Evolutionary conservation across 2,329 filamentous ascomycete genomes (phyloP).

Genomic region (Nemania diffusa): DNA sequence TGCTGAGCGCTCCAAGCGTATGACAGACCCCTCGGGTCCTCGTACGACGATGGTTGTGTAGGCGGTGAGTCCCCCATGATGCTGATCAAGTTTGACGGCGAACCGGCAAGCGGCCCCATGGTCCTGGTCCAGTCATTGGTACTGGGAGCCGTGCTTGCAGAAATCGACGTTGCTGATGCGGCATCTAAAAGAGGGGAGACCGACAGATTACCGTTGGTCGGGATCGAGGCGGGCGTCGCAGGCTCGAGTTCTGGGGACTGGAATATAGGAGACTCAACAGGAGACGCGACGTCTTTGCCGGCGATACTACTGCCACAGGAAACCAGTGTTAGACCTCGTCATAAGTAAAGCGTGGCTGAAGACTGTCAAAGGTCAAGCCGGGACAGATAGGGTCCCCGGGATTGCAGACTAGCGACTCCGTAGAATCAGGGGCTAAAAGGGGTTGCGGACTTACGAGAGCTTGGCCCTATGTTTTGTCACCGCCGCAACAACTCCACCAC

Average conservation of each 20-base stretch:
- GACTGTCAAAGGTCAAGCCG: conserved; percentile 1
- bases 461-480: conserved; percentile 52
- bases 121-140: conserved; percentile 49
- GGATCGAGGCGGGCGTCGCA: conserved; percentile 46
- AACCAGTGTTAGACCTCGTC: conserved; percentile 32
- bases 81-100: conserved; percentile 51
- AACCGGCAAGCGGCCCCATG: conserved; percentile 47
- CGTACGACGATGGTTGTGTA: conserved; percentile 52
- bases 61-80: conserved; percentile 52
- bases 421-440: conserved; percentile 13
- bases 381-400: conserved; percentile 38
- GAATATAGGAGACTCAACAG: conserved; percentile 43
- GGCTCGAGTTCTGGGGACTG: conserved; percentile 48
- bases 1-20: conserved; percentile 54
- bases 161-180: conserved; percentile 47
- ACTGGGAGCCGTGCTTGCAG: conserved; percentile 49
- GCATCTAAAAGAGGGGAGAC: conserved; percentile 48
- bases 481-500: conserved; percentile 50
- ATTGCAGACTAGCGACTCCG: background rate
- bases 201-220: conserved; percentile 43
- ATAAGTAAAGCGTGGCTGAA: conserved; percentile 1
- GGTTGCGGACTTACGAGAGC: conserved; percentile 46
- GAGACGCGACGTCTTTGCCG: conserved; percentile 42
- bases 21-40: conserved; percentile 46
- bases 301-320: conserved; percentile 36